Conservation (phyloP, 257 asterid species). For the Salvia hispanica region DNA sequence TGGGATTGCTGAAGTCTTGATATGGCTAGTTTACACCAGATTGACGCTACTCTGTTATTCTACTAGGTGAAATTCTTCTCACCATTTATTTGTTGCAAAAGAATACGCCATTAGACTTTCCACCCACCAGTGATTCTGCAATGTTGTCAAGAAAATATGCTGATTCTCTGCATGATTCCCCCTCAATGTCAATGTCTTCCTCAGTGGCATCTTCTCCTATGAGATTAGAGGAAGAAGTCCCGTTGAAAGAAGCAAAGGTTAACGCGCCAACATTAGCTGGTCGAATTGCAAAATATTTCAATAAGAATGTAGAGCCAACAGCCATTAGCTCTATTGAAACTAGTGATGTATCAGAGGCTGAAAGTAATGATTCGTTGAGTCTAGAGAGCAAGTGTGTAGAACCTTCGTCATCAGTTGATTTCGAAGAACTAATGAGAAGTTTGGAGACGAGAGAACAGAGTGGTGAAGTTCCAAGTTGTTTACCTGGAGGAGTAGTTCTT, state of each 20-base stretch:
- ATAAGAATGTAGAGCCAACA: slow-evolving; percentile 57
- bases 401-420: slow-evolving; percentile 51
- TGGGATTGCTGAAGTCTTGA: slow-evolving; percentile 24
- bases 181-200: slow-evolving; percentile 52
- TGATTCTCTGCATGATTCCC: slow-evolving; percentile 47
- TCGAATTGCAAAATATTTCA: slow-evolving; percentile 82
- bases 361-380: slow-evolving; percentile 43
- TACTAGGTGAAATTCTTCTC: slow-evolving; percentile 83
- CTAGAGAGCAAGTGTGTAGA: slow-evolving; percentile 52
- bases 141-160: slow-evolving; percentile 41
- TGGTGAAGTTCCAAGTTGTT: slow-evolving; percentile 61
- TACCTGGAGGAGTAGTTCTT: slow-evolving; percentile 76
- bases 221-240: slow-evolving; percentile 58
- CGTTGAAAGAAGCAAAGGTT: slow-evolving; percentile 61
- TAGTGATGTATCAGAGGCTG: slow-evolving; percentile 58
- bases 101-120: slow-evolving; percentile 49
- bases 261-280: slow-evolving; percentile 66
- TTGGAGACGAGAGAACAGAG: slow-evolving; percentile 70
- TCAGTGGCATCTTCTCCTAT: slow-evolving; percentile 44
- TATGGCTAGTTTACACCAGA: slow-evolving; percentile 12
- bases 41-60: slow-evolving; percentile 30
- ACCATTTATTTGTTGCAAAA: slow-evolving; percentile 68
- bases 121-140: slow-evolving; percentile 41
- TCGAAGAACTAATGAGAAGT: slow-evolving; percentile 63
- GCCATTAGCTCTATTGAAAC: slow-evolving; percentile 48